Evolutionary conservation across 176 grass and related monocot species (phyloP), one percentile per base, ranked within the genome.

Genomic region (Phoenix dactylifera): DNA sequence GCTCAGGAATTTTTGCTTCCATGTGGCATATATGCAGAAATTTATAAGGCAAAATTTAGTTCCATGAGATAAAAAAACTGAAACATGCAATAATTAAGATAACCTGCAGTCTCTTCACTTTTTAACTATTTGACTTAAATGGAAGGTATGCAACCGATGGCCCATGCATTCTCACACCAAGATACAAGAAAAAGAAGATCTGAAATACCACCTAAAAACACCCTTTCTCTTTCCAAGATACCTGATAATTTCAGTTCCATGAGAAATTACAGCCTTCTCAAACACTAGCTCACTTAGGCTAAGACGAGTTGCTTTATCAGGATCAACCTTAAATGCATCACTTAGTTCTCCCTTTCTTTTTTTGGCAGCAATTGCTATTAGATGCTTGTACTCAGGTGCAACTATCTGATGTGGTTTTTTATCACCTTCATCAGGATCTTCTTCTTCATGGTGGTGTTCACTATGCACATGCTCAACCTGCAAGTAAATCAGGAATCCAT

Each of bases 201-300:
- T 44, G 10, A 44, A 44, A 44, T 44, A 44, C 12, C 35, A 44
- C 10, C 9, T 44, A 12, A 14, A 44, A 14, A 14, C 10, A 12
- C 9, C 10, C 9, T 12, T 44, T 10, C 10, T 44, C 35, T 16
- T 15, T 28, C 10, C 18, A 26, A 12, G 18, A 2, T 16, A 67
- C 65, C 65, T 67, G 10, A 68, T 56, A 32, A 67, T 51, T 30
- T 68, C 52, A 20, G 18, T 22, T 18, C 22, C 65, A 55, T 68
- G 26, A n/a, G 51, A 68, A 10, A 0, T 18, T 19, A 52, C 28
- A 54, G 65, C 65, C 12, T 56, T 57, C 65, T 68, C 65, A 16
- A 68, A 16, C 5, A 26, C 65, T 52, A 7, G 0, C 19, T 68
- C 65, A 16, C 52, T 68, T 28, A 68, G 18, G 29, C 65, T 68